Evolutionary conservation across 2,329 filamentous ascomycete species (phyloP).

Genomic region (Sordariomycetes sp.): DNA sequence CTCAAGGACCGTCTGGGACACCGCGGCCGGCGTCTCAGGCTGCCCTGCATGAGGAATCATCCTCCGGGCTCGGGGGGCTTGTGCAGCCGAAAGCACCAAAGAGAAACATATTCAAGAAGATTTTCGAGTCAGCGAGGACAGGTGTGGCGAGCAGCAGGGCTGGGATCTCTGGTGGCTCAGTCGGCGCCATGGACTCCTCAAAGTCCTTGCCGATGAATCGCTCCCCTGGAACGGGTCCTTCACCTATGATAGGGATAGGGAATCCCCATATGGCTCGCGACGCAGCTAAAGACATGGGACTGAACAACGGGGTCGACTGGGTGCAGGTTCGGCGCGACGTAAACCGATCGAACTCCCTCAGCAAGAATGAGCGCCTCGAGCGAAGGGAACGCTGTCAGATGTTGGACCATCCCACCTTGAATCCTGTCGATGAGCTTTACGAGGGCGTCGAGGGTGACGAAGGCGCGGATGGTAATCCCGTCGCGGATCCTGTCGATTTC

Average conservation of each 20-base stretch:
- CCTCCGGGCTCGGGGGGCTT: constrained; percentile 69
- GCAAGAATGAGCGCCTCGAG: constrained; percentile 78
- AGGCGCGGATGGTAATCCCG: constrained; percentile 71
- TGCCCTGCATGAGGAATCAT: constrained; percentile 56
- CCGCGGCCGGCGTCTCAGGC: constrained; percentile 57
- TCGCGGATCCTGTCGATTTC: constrained; percentile 78
- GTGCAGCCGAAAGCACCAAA: constrained; percentile 69
- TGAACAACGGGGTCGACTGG: constrained; percentile 66
- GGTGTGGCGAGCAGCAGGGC: constrained; percentile 83
- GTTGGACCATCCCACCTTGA: constrained; percentile 82
- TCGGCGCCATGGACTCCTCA: constrained; percentile 31
- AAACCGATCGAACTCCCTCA: constrained; percentile 89
- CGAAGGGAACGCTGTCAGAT: constrained; percentile 85
- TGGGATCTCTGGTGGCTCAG: constrained; percentile 56
- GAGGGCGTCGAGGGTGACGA: constrained; percentile 85
- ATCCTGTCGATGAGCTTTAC: constrained; percentile 81
- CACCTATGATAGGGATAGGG: constrained; percentile 23
- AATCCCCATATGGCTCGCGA: constrained; percentile 32
- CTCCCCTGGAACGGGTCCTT: constrained; percentile 28
- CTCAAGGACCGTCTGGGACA: constrained; percentile 7
- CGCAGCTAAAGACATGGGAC: constrained; percentile 61
- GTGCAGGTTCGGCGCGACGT: constrained; percentile 95
- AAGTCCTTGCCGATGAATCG: constrained; percentile 32
- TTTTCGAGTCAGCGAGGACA: constrained; percentile 88
- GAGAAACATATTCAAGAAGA: constrained; percentile 89